Conservation (phyloP, 1,139 yeast species). For the Blastobotrys serpentis region DNA sequence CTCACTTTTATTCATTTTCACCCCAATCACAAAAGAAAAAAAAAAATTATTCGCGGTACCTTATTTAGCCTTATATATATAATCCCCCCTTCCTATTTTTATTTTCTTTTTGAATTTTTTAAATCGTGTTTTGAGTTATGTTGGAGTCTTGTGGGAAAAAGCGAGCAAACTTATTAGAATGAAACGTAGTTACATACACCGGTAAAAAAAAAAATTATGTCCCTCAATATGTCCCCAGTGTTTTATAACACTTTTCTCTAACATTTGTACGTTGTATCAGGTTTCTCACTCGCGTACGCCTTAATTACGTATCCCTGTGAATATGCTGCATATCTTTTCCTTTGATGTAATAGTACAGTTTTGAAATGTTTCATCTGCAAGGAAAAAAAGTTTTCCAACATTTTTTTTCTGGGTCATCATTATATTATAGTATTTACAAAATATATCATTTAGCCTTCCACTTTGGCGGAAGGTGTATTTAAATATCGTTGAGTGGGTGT, state of each 20-base stretch:
- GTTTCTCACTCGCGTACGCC: constrained; percentile 2
- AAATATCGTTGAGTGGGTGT: constrained; percentile 9
- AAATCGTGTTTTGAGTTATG: background rate
- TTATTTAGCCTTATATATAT: too few relatives aligned
- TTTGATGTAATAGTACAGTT: constrained; percentile 6
- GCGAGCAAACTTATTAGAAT: background rate
- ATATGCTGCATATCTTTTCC: constrained; percentile 3
- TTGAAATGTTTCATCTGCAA: constrained; percentile 8
- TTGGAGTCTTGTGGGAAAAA: background rate
- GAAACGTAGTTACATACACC: background rate
- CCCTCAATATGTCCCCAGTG: background rate
- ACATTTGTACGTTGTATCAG: background rate
- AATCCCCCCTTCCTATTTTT: background rate
- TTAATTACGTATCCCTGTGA: constrained; percentile 2
- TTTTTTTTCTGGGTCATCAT: constrained; percentile 3
- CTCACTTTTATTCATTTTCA: constrained; percentile 1
- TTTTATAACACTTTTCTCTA: too few relatives aligned
- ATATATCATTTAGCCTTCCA: constrained; percentile 19
- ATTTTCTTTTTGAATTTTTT: background rate
- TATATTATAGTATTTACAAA: background rate
- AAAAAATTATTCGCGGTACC: background rate
- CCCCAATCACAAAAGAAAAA: background rate
- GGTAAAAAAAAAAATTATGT: too few relatives aligned
- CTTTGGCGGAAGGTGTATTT: constrained; percentile 19
- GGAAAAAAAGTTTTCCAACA: too few relatives aligned